Conservation (phyloP, 768 basidiomycete genomes). For the Suillus ampliporus region DNA sequence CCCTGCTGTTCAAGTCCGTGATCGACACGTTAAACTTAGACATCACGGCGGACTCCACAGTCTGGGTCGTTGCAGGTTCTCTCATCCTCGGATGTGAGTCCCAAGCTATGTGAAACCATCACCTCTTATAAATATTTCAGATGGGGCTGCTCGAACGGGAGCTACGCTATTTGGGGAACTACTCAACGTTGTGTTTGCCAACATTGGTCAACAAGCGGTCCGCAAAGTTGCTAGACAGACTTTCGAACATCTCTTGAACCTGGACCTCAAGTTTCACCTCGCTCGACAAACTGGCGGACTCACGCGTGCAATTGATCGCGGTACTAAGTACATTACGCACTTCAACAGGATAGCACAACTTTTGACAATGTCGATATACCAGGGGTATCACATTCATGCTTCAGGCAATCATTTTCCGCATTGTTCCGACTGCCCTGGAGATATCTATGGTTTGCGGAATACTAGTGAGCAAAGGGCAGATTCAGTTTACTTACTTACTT, state of each 20-base stretch:
- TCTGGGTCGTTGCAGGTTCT: slow-evolving; percentile 91
- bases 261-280: slow-evolving; percentile 93
- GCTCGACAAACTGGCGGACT: slow-evolving; percentile 94
- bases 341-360: not conserved
- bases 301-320: slow-evolving; percentile 95
- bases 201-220: slow-evolving; percentile 92
- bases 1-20: slow-evolving; percentile 90
- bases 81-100: slow-evolving; percentile 88
- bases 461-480: slow-evolving; percentile 57
- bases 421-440: slow-evolving; percentile 94
- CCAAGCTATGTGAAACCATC: not conserved
- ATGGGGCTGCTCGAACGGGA: slow-evolving; percentile 88
- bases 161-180: slow-evolving; percentile 91
- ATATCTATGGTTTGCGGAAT: slow-evolving; percentile 98
- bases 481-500: not conserved
- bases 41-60: slow-evolving; percentile 73
- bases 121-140: slow-evolving; percentile 45
- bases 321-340: slow-evolving; percentile 77
- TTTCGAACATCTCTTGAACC: slow-evolving; percentile 89
- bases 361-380: slow-evolving; percentile 9
- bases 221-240: slow-evolving; percentile 95
- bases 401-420: slow-evolving; percentile 91
- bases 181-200: slow-evolving; percentile 94
- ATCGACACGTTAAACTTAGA: slow-evolving; percentile 91
- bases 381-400: slow-evolving; percentile 97